phyloP scores from a whole-genome alignment of 2,329 filamentous ascomycete genomes.

The Cladosporium velox region DNA sequence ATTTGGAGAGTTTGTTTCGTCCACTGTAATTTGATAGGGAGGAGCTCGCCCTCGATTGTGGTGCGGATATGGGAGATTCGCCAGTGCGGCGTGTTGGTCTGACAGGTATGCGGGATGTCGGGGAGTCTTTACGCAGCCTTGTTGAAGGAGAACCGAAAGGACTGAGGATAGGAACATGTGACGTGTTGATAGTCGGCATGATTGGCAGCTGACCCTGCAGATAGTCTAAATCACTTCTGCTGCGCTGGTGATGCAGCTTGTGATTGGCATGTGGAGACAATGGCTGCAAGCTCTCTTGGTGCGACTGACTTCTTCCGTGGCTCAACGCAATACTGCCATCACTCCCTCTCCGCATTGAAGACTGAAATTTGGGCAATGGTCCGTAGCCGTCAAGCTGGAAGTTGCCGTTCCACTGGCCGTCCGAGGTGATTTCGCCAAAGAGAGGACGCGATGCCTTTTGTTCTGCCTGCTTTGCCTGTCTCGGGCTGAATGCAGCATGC shows the following conservation, averaged over 20 bases:
- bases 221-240: conserved; percentile 36
- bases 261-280: conserved; percentile 26
- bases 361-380: conserved; percentile 30
- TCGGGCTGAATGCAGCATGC: conserved; percentile 30
- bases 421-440: conserved; percentile 73
- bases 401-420: conserved; percentile 52
- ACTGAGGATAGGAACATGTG: conserved; percentile 14
- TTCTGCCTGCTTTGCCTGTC: conserved; percentile 26
- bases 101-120: conserved; percentile 36
- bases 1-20: conserved; percentile 33
- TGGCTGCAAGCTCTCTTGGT: conserved; percentile 39
- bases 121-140: conserved; percentile 24
- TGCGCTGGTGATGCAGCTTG: conserved; percentile 36
- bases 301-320: conserved; percentile 58
- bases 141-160: conserved; percentile 7
- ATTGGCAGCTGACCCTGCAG: conserved; percentile 29
- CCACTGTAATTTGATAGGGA: conserved; percentile 31
- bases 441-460: conserved; percentile 53
- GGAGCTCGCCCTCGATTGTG: conserved; percentile 33
- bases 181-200: conserved; percentile 31
- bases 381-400: conserved; percentile 35
- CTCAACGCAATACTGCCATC: conserved; percentile 65
- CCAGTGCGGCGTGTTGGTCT: conserved; percentile 32
- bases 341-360: conserved; percentile 60
- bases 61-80: conserved; percentile 37